Conservation (phyloP, 2,329 filamentous ascomycete species). For the Fusarium subtropicale region DNA sequence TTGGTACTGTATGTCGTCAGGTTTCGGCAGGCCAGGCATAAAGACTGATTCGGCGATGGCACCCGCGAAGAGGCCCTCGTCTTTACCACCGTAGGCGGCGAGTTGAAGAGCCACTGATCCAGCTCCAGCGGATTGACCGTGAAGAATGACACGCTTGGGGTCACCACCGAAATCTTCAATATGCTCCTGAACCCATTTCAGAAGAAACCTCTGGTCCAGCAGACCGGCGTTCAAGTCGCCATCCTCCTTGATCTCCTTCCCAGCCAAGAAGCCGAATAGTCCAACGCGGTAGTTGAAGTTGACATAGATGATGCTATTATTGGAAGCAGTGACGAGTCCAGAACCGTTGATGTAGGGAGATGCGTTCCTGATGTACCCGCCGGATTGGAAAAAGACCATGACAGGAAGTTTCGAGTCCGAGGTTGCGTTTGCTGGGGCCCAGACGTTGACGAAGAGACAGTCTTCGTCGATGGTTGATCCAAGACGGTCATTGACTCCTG, state of each 20-base stretch:
- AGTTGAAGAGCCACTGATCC: conserved; percentile 68
- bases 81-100: conserved; percentile 58
- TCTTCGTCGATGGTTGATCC: conserved; percentile 53
- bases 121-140: conserved; percentile 71
- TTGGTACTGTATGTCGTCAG: conserved; percentile 61
- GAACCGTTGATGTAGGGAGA: conserved; percentile 66
- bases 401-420: conserved; percentile 51
- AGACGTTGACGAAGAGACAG: conserved; percentile 62
- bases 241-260: conserved; percentile 63
- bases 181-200: conserved; percentile 71
- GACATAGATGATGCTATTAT: conserved; percentile 63
- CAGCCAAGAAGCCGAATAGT: conserved; percentile 70
- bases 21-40: conserved; percentile 60
- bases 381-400: conserved; percentile 58
- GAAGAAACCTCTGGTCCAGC: conserved; percentile 69
- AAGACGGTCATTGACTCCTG: conserved; percentile 50
- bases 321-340: conserved; percentile 58
- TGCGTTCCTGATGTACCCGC: conserved; percentile 60
- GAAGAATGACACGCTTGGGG: conserved; percentile 68
- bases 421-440: conserved; percentile 54
- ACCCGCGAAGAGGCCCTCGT: conserved; percentile 60
- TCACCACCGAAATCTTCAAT: conserved; percentile 71
- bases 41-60: conserved; percentile 62
- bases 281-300: conserved; percentile 74
- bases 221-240: conserved; percentile 73